Base-by-base conservation (phyloP, 2,329 filamentous ascomycete genomes). In the Aspergillus carbonarius region DNA sequence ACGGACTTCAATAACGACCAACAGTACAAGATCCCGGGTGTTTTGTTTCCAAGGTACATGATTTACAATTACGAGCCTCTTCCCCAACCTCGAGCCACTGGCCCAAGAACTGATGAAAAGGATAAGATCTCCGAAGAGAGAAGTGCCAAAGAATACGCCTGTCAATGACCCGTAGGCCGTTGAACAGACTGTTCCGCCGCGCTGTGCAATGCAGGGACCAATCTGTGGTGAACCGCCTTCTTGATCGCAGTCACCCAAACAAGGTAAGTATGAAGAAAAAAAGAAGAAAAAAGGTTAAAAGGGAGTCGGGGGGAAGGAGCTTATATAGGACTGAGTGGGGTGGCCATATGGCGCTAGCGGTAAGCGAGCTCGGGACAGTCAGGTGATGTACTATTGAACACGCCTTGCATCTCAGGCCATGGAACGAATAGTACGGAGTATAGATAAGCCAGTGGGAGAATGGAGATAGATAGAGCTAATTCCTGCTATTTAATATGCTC, bases 131-230 rank as follows among this genome's bases (percentile, higher is more conserved):
- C 66, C 62, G 63, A 57, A 50, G 51, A 61, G 63, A 68, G 66
- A 68, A 70, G 66, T 72, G 70, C 71, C 71, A 74, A 74, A 74
- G 70, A 74, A 74, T 74, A 66, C 71, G 71, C 71, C 70, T 73
- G 70, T 72, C 71, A 73, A 72, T 70, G 71, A 72, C 70, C 71
- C 70, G 69, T 70, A 68, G 54, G 65, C 66, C 64, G 63, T 68
- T 67, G 64, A 66, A 66, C 62, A 70, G 63, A 74, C 66, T 71
- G 79, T 74, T 78, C 77, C 79, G 69, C 81, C 81, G 76, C 81
- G 80, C 67, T 83, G 81, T 83, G 81, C 81, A 83, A 83, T 83
- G 81, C 78, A 83, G 81, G 79, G 76, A 77, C 79, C 75, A 73
- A 72, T 73, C 70, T 69, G 75, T 78, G 74, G 75, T 74, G 68